Conservation (phyloP, 1,139 yeast genomes). For the Candida anutae region DNA sequence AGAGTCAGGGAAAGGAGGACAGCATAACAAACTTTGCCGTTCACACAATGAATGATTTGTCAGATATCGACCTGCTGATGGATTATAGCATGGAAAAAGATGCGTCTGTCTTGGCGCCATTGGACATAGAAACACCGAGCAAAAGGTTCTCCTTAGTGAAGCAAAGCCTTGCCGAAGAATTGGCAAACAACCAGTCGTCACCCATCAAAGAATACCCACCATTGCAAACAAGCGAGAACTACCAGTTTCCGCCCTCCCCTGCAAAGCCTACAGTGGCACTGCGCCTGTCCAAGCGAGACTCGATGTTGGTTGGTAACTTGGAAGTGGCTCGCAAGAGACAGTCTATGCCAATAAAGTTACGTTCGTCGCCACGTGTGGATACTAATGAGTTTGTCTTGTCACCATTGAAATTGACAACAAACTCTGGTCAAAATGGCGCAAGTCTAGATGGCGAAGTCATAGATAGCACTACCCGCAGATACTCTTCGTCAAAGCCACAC, state of each 20-base stretch:
- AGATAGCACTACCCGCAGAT: constrained; percentile 16
- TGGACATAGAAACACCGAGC: too few relatives aligned
- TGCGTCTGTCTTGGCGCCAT: too few relatives aligned
- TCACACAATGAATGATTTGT: constrained; percentile 19
- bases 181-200: constrained; percentile 16
- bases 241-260: too few relatives aligned
- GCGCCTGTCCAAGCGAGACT: too few relatives aligned
- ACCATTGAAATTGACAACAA: constrained; percentile 31
- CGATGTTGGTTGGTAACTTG: too few relatives aligned
- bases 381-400: constrained; percentile 34
- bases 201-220: constrained; percentile 15
- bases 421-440: constrained; percentile 11
- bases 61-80: constrained; percentile 18
- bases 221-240: constrained; percentile 11
- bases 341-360: constrained; percentile 37
- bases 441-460: too few relatives aligned
- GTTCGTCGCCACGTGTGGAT: constrained; percentile 15
- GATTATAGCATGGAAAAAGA: too few relatives aligned
- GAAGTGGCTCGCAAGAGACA: constrained; percentile 22
- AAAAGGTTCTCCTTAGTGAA: too few relatives aligned
- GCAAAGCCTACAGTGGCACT: too few relatives aligned
- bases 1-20: too few relatives aligned
- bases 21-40: too few relatives aligned
- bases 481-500: constrained; percentile 23
- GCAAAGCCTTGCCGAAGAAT: constrained; percentile 15